phyloP scores from a whole-genome alignment of 2,329 filamentous ascomycete genomes.

The Microdochium trichocladiopsis region DNA sequence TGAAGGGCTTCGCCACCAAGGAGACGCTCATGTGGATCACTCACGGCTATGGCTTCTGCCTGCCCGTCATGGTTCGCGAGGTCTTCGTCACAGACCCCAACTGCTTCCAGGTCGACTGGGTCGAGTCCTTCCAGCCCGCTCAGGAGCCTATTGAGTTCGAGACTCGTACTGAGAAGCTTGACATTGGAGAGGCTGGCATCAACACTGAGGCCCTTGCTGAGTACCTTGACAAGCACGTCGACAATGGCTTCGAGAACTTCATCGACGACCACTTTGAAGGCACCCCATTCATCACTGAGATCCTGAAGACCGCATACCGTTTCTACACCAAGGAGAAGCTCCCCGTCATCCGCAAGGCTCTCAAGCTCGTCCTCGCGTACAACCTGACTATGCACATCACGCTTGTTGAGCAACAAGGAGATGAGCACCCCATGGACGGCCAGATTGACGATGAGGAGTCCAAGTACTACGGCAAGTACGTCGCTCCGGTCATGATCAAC shows the following conservation, averaged over 20 bases:
- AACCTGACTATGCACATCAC: conserved; percentile 93
- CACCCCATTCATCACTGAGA: conserved; percentile 89
- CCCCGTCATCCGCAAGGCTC: conserved; percentile 85
- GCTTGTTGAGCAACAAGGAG: conserved; percentile 82
- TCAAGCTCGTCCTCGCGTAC: conserved; percentile 93
- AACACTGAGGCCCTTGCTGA: conserved; percentile 75
- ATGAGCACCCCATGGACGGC: conserved; percentile 70
- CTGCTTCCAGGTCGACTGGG: conserved; percentile 91
- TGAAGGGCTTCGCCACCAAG: conserved; percentile 72
- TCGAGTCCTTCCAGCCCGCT: conserved; percentile 64
- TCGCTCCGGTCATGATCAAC: conserved; percentile 98
- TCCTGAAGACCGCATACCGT: conserved; percentile 91
- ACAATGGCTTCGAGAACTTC: conserved; percentile 85
- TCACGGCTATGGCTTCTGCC: conserved; percentile 88
- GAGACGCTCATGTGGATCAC: conserved; percentile 82
- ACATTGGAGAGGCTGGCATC: conserved; percentile 83
- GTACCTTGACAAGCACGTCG: conserved; percentile 92
- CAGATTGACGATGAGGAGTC: conserved; percentile 81
- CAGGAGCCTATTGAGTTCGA: conserved; percentile 76
- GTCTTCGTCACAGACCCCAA: conserved; percentile 88
- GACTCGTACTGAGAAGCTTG: conserved; percentile 79
- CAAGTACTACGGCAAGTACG: conserved; percentile 82
- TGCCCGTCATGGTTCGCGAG: conserved; percentile 89
- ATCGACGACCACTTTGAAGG: conserved; percentile 96
- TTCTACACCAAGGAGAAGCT: conserved; percentile 86